Base-by-base conservation (phyloP, 768 basidiomycete genomes). In the Pluteus cervinus region DNA sequence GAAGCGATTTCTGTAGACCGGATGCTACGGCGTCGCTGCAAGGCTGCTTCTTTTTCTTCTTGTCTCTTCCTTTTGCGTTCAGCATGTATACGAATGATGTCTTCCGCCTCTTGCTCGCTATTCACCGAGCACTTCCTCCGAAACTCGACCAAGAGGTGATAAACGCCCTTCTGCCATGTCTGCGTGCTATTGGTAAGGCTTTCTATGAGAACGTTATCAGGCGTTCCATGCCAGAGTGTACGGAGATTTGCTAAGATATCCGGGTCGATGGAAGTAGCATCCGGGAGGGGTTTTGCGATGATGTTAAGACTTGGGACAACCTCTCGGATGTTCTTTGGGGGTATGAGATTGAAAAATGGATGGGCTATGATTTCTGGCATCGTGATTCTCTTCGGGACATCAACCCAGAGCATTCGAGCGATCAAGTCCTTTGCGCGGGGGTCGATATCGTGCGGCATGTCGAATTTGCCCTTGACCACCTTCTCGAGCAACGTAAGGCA, bases 101-200 rank as follows among this genome's bases (percentile, higher is more conserved):
- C 52, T 24, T 76, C 71, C 40, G 85, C 78, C 33, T 84, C 82
- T 39, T 84, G 82, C 40, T 83, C 78, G 55, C 76, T 86, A 45
- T 80, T 73, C 51, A 86, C 82, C 29, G 88, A 56, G 39, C 81
- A 79, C 47, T 72, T 76, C 34, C 74, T 73, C 29, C 92, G 78
- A 61, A 96, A 97, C 45, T 78, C 79, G 38, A 83, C 68, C n/a
- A 99, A 70, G 4, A 97, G 64, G 52, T 87, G 81, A 59, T 99
- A 99, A 33, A 98, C 86, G 0, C 88, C 89, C 61, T 99, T 97
- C 57, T 98, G 90, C 86, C 90, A 93, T 20, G 85, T 93, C 35
- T 79, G 79, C 39, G 81, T 76, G 36, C 63, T 50, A 49, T 71
- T 79, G 53, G 61, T 69, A 50, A 99, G 65, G 37, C 75, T 79